These are phyloP conservation scores for Myriosclerotinia duriaeana DNA, from an alignment of 2,329 filamentous ascomycete genomes.

Conservation along the genomic window DNA sequence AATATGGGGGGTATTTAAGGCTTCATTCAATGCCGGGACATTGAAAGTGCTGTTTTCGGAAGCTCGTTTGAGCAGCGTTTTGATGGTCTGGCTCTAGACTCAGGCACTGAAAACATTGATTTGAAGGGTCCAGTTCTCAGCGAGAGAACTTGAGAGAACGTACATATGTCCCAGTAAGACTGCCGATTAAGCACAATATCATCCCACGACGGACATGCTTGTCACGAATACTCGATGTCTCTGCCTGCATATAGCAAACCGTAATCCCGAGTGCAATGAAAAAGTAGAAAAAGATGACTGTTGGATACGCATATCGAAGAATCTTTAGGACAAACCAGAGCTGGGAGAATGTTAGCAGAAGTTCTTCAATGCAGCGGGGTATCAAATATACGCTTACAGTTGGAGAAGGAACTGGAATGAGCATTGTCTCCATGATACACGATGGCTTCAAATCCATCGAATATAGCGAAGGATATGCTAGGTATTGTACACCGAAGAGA, in stretches of 20 bases:
- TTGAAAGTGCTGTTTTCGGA: no score
- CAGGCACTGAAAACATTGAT: no score
- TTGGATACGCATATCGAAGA: conserved; percentile 60
- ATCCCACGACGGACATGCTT: conserved; percentile 46
- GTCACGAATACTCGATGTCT: conserved; percentile 41
- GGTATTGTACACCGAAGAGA: no score
- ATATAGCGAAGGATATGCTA: neutral
- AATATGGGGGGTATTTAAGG: conserved; percentile 41
- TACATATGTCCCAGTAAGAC: conserved; percentile 45
- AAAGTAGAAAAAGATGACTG: conserved; percentile 58
- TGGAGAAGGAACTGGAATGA: neutral
- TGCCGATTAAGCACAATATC: conserved; percentile 45
- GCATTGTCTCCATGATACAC: neutral
- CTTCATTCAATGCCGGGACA: no score
- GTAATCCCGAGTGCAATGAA: conserved; percentile 51
- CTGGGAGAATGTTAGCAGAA: conserved; percentile 22
- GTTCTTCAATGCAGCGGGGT: neutral
- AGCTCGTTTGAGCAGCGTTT: no score
- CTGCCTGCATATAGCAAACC: conserved; percentile 55
- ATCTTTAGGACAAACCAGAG: conserved; percentile 30
- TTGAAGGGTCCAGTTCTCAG: no score
- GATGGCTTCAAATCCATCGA: conserved; percentile 2
- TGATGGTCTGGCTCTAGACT: no score
- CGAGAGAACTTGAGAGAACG: conserved; percentile 33
- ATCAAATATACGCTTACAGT: conserved; percentile 6